Conservation (phyloP, 169 alveolate species). For the Cystoisospora suis region DNA sequence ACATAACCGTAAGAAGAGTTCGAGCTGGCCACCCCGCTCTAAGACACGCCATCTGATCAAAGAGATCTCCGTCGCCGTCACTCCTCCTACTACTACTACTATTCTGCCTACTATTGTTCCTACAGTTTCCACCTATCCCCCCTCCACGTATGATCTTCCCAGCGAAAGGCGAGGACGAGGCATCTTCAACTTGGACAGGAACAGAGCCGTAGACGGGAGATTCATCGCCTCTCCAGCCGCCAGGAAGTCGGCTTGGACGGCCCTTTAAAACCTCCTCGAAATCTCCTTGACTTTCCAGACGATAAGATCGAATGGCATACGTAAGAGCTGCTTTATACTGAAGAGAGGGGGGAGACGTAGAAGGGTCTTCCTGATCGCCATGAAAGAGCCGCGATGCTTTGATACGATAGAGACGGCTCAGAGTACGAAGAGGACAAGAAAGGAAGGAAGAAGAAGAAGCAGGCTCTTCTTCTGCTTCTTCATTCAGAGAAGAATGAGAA, state of each 20-base stretch:
- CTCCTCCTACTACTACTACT: too few relatives aligned
- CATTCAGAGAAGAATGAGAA: not conserved
- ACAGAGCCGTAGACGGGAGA: not conserved
- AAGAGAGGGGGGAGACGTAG: too few relatives aligned
- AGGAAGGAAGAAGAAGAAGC: not conserved
- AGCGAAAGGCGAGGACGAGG: too few relatives aligned
- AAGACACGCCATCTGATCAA: not conserved
- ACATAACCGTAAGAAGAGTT: constrained; percentile 52
- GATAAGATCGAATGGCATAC: not conserved
- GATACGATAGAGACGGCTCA: not conserved
- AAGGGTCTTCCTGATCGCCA: not conserved
- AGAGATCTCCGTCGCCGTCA: not conserved
- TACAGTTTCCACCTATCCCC: too few relatives aligned
- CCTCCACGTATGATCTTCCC: too few relatives aligned
- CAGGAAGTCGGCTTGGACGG: not conserved
- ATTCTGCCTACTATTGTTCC: too few relatives aligned
- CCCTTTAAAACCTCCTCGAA: not conserved
- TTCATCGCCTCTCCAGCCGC: not conserved
- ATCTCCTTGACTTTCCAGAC: not conserved
- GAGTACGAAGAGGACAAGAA: not conserved
- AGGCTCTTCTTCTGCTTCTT: too few relatives aligned
- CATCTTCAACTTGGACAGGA: not conserved
- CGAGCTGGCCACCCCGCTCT: constrained; percentile 54
- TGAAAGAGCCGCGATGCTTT: not conserved
- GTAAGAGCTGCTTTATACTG: not conserved